These are phyloP conservation scores for Articulospora tetracladia DNA, from an alignment of 495 filamentous ascomycete genomes.

Conservation along the genomic window DNA sequence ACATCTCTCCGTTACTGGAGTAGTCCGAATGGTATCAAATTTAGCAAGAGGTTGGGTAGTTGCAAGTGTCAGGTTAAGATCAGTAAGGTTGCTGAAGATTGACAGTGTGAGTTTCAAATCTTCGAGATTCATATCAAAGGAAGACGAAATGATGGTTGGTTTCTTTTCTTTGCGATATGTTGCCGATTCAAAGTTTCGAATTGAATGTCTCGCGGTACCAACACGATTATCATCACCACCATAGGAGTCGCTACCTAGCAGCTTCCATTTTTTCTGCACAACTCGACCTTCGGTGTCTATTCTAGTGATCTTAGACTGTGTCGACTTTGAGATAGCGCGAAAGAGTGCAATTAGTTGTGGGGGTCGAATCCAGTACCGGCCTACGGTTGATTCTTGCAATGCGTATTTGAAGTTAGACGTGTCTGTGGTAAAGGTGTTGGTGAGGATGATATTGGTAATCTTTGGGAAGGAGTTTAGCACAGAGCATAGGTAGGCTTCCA, in stretches of 20 bases:
- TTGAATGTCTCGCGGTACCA: not conserved
- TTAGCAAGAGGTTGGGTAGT: not conserved
- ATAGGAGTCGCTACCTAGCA: not conserved
- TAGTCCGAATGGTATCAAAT: not conserved
- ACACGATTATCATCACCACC: not conserved
- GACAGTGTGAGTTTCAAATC: not conserved
- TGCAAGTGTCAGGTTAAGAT: not conserved
- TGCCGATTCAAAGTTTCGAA: not conserved
- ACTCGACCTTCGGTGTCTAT: not conserved
- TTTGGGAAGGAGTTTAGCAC: not conserved
- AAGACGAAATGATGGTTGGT: not conserved
- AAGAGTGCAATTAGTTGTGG: not conserved
- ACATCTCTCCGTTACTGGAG: not conserved
- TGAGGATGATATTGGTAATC: not conserved
- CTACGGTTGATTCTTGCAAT: not conserved
- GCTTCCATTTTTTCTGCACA: not conserved
- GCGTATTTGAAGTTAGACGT: not conserved
- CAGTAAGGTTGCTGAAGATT: not conserved
- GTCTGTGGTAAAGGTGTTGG: not conserved
- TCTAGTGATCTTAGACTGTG: not conserved
- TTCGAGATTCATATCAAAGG: not conserved
- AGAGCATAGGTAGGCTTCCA: not conserved
- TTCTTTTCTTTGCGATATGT: not conserved
- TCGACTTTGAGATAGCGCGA: not conserved
- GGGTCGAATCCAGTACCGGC: not conserved